A percentile compares a stretch with the other conserved stretches of the same genome.
phyloP scores from a whole-genome alignment of 1,284 basidiomycete genomes.

The Ceratobasidium sp. region DNA sequence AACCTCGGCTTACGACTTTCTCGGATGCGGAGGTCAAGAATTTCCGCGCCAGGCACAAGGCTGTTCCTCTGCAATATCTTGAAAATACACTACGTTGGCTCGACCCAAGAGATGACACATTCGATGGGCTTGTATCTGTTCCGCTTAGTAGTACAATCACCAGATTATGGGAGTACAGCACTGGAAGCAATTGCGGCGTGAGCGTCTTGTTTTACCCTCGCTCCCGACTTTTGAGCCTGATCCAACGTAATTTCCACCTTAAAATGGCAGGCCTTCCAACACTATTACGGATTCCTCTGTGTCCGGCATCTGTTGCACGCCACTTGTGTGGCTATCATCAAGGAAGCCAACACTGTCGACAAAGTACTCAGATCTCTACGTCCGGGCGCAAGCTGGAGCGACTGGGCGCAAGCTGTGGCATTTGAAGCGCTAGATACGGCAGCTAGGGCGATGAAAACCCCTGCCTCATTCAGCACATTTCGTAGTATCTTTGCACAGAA shows the following conservation, averaged over 20 bases:
- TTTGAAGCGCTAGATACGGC: not conserved
- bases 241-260: not conserved
- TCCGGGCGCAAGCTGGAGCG: not conserved
- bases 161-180: not conserved
- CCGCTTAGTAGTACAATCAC: not conserved
- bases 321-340: not conserved
- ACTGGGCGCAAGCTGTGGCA: not conserved
- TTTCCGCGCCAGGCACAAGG: not conserved
- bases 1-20: not conserved
- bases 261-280: not conserved
- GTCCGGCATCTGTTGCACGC: not conserved
- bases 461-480: not conserved
- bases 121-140: not conserved
- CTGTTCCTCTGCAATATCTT: not conserved
- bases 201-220: not conserved
- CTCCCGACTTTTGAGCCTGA: not conserved
- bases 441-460: not conserved
- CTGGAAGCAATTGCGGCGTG: not conserved
- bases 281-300: slow-evolving; percentile 9
- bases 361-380: not conserved
- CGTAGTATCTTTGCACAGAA: not conserved
- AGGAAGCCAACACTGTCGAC: not conserved
- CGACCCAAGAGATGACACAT: not conserved
- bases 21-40: not conserved
- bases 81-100: not conserved